Conservation (phyloP, 768 basidiomycete genomes). For the Rhodosporidiobolus sp. region DNA sequence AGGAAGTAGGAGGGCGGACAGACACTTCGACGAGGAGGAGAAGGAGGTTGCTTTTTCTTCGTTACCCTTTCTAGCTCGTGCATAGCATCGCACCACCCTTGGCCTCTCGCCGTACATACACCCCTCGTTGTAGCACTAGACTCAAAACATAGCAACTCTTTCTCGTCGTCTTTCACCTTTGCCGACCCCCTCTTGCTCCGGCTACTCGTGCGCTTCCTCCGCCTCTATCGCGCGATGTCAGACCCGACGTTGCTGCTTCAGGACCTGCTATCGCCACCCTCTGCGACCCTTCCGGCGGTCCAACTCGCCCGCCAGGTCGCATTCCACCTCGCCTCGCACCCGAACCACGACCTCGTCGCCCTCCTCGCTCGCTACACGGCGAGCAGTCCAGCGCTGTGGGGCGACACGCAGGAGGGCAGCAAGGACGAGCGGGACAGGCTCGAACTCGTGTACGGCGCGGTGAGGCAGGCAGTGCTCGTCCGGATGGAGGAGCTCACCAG, state of each 20-base stretch:
- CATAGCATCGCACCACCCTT: too few relatives aligned
- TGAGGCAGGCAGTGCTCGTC: conserved; percentile 10
- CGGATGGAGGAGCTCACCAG: conserved; percentile 26
- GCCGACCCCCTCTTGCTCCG: too few relatives aligned
- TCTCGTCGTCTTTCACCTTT: too few relatives aligned
- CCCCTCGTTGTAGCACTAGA: too few relatives aligned
- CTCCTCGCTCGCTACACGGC: conserved; percentile 21
- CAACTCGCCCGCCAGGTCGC: conserved; percentile 16
- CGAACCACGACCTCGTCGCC: conserved; percentile 16
- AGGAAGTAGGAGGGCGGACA: neutral
- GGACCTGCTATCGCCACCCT: conserved; percentile 29
- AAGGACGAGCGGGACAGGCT: neutral
- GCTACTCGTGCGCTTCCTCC: too few relatives aligned
- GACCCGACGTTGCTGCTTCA: conserved; percentile 34
- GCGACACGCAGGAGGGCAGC: too few relatives aligned
- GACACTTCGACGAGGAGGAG: neutral
- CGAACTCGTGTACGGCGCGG: conserved; percentile 4
- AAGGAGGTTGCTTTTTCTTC: too few relatives aligned
- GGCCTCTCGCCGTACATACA: too few relatives aligned
- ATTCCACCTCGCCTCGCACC: conserved; percentile 28
- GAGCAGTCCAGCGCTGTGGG: conserved; percentile 21
- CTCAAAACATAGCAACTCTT: too few relatives aligned
- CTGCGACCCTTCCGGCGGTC: neutral
- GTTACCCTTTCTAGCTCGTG: too few relatives aligned
- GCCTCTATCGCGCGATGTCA: neutral